These are phyloP conservation scores for Penicillium nucicola DNA, from an alignment of 495 filamentous ascomycete genomes.

Conservation along the genomic window DNA sequence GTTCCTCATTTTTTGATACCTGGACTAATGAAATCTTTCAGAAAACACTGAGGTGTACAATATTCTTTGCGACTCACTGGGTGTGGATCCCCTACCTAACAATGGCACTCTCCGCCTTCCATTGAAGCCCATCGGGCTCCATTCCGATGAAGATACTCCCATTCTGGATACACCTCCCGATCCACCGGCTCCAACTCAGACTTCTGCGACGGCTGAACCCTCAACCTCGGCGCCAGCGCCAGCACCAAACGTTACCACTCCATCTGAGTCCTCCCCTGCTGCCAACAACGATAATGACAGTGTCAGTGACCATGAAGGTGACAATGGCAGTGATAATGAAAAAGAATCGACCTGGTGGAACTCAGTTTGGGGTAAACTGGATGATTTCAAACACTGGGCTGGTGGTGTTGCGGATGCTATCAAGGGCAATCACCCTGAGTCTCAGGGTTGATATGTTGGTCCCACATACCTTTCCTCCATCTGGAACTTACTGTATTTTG, in stretches of 20 bases:
- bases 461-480: background rate
- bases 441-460: background rate
- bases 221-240: slow-evolving; percentile 1
- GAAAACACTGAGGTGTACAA: slow-evolving; percentile 97
- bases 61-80: slow-evolving; percentile 82
- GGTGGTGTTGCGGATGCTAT: slow-evolving; percentile 30
- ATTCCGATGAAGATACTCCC: slow-evolving; percentile 48
- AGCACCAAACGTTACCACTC: slow-evolving; percentile 10
- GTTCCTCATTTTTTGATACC: background rate
- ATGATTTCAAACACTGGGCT: slow-evolving; percentile 39
- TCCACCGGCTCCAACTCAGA: slow-evolving; percentile 26
- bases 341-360: slow-evolving; percentile 34
- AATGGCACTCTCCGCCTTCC: slow-evolving; percentile 87
- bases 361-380: slow-evolving; percentile 30
- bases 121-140: slow-evolving; percentile 64
- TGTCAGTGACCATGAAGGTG: slow-evolving; percentile 17
- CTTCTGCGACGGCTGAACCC: slow-evolving; percentile 1
- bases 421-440: slow-evolving; percentile 31
- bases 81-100: slow-evolving; percentile 64
- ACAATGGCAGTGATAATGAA: slow-evolving; percentile 22
- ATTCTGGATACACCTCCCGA: slow-evolving; percentile 38
- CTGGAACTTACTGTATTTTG: slow-evolving; percentile 2
- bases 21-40: slow-evolving; percentile 23
- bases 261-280: slow-evolving; percentile 16
- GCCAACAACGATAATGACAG: slow-evolving; percentile 17